Evolutionary conservation across 2,329 filamentous ascomycete species (phyloP).

Genomic region (Emergomyces pasteurianus): DNA sequence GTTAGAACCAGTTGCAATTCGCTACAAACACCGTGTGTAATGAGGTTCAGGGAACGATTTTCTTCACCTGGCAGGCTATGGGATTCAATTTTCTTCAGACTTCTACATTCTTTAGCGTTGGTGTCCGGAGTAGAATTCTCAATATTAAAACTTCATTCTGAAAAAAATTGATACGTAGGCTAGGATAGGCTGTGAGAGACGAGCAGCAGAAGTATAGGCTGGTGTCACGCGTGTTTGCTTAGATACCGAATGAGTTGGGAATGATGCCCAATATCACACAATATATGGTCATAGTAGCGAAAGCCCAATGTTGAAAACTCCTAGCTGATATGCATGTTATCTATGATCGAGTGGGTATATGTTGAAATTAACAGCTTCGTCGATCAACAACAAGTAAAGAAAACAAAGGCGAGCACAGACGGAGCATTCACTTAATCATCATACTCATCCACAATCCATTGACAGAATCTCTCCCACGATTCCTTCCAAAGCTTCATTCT

Average conservation of each 20-base stretch:
- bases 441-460: slow-evolving; percentile 78
- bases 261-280: neutral
- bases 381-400: neutral
- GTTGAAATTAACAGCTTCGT: neutral
- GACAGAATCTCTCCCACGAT: slow-evolving; percentile 81
- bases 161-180: neutral
- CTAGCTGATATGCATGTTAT: neutral
- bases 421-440: slow-evolving; percentile 16
- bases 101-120: neutral
- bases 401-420: neutral
- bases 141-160: neutral
- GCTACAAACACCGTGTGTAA: neutral
- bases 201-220: neutral
- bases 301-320: neutral
- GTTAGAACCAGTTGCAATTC: neutral
- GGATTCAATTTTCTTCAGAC: neutral
- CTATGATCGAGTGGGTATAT: neutral
- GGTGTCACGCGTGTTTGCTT: neutral
- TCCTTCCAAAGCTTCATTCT: slow-evolving; percentile 65
- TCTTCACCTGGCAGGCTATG: neutral
- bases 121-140: neutral
- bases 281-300: too few relatives aligned
- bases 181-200: neutral
- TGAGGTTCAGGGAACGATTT: neutral
- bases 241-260: neutral